Evolutionary conservation across 768 basidiomycete species (phyloP), one percentile per base, ranked within the genome.

Genomic region (Russula vinacea): DNA sequence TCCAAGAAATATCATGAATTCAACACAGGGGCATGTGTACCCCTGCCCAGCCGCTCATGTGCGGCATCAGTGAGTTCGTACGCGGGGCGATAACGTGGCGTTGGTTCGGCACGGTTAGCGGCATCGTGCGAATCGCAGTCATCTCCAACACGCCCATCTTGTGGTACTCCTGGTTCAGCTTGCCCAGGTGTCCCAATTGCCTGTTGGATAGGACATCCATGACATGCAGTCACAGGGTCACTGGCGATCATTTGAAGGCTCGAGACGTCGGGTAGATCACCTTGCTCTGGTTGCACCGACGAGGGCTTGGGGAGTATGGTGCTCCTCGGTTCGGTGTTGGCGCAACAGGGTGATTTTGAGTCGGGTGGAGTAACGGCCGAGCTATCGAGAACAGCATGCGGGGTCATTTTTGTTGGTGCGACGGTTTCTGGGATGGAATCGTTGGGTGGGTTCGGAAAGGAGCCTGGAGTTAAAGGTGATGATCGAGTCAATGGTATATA

Each of bases 1-100:
- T 54, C 63, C 22, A 4, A 19, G 10, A 33, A 1, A 47, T n/a
- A n/a, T 42, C 42, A 65, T 35, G 60, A 42, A 22, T 57, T 58
- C 26, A 67, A 26, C 39, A 68, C 68, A 39, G 68, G 60, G 10
- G 62, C 56, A 9, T 56, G 62, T 17, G 39, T 55, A 10, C 62
- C 56, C 33, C 68, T 59, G n/a, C 68, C 68, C 13, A 69, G 53
- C 29, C 68, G 62, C 42, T 69, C 68, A 9, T 68, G 65, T 22
- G 62, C 45, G 26, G 83, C 90, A 70, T 95, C 91, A 39, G 77
- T 70, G 1, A 96, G 80, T 76, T 92, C 88, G 75, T 92, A 90
- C 1, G 94, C 93, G 1, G 93, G 93, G 33, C 79, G 78, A 72
- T 89, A 95, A 29, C 76, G 78, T 45, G 74, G 66, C 51, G 68